These are phyloP conservation scores for Penicillium griseofulvum DNA, from an alignment of 2,329 filamentous ascomycete species.

Conservation along the genomic window DNA sequence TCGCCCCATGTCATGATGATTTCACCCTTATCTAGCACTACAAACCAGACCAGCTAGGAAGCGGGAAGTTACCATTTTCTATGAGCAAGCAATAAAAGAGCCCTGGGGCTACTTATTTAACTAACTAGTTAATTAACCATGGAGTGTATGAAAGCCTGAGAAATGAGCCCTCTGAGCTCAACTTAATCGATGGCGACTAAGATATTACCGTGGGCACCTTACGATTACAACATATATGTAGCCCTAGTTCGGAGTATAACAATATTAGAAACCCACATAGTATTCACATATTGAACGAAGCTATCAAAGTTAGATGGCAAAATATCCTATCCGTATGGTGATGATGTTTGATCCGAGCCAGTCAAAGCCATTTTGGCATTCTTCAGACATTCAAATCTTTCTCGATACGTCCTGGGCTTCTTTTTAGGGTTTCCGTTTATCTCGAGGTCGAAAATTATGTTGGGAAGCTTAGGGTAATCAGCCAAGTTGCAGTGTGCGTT, in stretches of 20 bases:
- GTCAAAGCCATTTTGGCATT: background rate
- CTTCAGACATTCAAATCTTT: background rate
- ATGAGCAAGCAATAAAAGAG: too few relatives aligned
- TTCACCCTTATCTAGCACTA: too few relatives aligned
- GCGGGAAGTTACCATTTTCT: too few relatives aligned
- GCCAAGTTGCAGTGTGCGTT: background rate
- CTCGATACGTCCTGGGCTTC: background rate
- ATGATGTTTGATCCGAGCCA: background rate
- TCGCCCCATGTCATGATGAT: too few relatives aligned
- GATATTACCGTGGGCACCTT: background rate
- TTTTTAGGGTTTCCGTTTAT: background rate
- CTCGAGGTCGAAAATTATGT: background rate
- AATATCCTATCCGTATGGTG: background rate
- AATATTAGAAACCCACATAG: background rate
- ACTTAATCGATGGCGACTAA: background rate
- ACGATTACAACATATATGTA: too few relatives aligned
- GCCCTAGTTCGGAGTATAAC: background rate
- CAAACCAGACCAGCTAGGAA: too few relatives aligned
- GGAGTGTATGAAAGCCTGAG: too few relatives aligned
- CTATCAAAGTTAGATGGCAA: background rate
- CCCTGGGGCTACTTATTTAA: too few relatives aligned
- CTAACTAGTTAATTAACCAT: too few relatives aligned
- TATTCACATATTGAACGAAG: background rate
- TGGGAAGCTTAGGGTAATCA: background rate
- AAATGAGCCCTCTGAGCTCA: background rate